Percentiles rank a stretch among this genome's conserved stretches.
These are phyloP conservation scores for Salinomyces thailandicus DNA, from an alignment of 2,329 filamentous ascomycete species.

Conservation along the genomic window DNA sequence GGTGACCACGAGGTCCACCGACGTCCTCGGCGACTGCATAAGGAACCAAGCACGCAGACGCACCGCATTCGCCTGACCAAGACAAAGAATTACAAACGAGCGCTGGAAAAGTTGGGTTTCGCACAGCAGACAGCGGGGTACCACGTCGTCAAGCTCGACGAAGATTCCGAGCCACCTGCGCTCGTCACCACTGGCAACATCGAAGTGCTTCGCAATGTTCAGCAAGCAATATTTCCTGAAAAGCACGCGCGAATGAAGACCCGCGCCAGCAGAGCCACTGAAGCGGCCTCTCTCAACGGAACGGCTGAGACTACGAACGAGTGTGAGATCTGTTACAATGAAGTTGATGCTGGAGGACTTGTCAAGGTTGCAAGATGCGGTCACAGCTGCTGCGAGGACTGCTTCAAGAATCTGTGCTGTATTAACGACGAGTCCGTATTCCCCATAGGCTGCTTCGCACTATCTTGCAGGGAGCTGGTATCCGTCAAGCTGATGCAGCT, in stretches of 20 bases:
- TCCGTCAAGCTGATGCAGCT: slow-evolving; percentile 1
- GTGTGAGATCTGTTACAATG: too few relatives aligned
- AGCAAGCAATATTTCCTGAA: too few relatives aligned
- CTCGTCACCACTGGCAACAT: slow-evolving; percentile 1
- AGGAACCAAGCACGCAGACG: neutral
- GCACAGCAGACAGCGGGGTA: too few relatives aligned
- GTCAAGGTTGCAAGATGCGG: slow-evolving; percentile 3
- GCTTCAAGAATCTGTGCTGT: slow-evolving; percentile 5
- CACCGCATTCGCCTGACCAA: slow-evolving; percentile 7
- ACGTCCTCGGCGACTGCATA: too few relatives aligned
- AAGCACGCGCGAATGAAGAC: too few relatives aligned
- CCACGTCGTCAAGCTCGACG: slow-evolving; percentile 3
- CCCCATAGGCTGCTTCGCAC: slow-evolving; percentile 5
- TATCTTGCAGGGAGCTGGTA: slow-evolving; percentile 1
- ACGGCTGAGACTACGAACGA: too few relatives aligned
- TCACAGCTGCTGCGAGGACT: slow-evolving; percentile 7
- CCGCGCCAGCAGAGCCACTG: too few relatives aligned
- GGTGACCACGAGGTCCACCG: too few relatives aligned
- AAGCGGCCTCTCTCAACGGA: too few relatives aligned
- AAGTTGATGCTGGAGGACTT: too few relatives aligned
- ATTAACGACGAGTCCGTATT: slow-evolving; percentile 1
- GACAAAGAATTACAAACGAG: slow-evolving; percentile 3
- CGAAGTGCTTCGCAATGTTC: slow-evolving; percentile 2
- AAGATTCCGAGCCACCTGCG: slow-evolving; percentile 3
- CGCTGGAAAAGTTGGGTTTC: slow-evolving; percentile 2